Conservation (phyloP, 1,284 basidiomycete genomes). For the Apiotrichum gracile region DNA sequence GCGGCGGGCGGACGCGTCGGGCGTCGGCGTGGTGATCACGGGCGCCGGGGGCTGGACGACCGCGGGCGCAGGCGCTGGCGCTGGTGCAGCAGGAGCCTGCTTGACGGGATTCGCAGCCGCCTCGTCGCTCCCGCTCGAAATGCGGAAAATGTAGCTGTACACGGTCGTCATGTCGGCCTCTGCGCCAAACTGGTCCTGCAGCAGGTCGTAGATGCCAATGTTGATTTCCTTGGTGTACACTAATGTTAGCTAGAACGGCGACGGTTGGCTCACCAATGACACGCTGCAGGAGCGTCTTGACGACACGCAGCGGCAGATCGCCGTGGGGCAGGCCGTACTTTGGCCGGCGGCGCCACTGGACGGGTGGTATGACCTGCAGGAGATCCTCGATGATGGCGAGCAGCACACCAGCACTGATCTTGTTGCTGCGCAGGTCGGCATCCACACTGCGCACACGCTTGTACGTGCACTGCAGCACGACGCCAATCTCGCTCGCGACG, state of each 20-base stretch:
- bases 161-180: slow-evolving; percentile 48
- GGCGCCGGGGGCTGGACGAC: slow-evolving; percentile 2
- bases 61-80: slow-evolving; percentile 56
- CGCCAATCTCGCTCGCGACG: slow-evolving; percentile 85
- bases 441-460: slow-evolving; percentile 93
- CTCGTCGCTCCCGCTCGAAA: slow-evolving; percentile 69
- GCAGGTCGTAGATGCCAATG: slow-evolving; percentile 39
- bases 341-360: slow-evolving; percentile 88
- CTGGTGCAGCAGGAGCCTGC: slow-evolving; percentile 54
- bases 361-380: slow-evolving; percentile 84
- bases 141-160: slow-evolving; percentile 53
- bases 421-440: slow-evolving; percentile 73
- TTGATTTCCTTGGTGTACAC: slow-evolving; percentile 37
- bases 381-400: slow-evolving; percentile 95
- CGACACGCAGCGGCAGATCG: slow-evolving; percentile 93
- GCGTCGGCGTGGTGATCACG: neutral
- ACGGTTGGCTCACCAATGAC: slow-evolving; percentile 66
- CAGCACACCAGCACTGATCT: slow-evolving; percentile 78
- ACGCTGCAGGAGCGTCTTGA: slow-evolving; percentile 96
- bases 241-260: slow-evolving; percentile 15
- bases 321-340: slow-evolving; percentile 87
- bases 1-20: neutral
- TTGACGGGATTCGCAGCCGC: slow-evolving; percentile 48
- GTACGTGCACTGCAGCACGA: slow-evolving; percentile 98
- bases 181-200: slow-evolving; percentile 45